Conservation (phyloP, 2,329 filamentous ascomycete genomes). For the Pleoardoris graminearum region DNA sequence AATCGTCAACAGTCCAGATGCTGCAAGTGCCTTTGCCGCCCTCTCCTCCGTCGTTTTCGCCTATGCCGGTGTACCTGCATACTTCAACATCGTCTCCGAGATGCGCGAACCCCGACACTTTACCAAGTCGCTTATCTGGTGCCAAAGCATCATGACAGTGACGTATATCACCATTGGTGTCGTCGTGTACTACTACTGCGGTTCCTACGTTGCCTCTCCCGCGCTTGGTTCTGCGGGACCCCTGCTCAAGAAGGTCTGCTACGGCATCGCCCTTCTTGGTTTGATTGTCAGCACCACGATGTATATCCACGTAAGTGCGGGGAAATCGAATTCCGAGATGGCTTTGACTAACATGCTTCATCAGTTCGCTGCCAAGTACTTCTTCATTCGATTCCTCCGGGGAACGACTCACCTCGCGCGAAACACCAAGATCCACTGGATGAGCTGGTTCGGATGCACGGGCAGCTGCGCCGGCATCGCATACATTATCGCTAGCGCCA, state of each 20-base stretch:
- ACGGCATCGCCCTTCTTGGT: slow-evolving; percentile 65
- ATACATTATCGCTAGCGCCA: slow-evolving; percentile 31
- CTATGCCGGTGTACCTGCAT: slow-evolving; percentile 63
- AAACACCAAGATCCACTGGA: slow-evolving; percentile 31
- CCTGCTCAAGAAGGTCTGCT: slow-evolving; percentile 65
- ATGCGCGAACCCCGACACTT: slow-evolving; percentile 64
- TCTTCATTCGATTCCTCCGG: slow-evolving; percentile 70
- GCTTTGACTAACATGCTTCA: slow-evolving; percentile 1
- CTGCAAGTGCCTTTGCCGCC: slow-evolving; percentile 25
- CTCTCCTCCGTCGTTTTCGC: slow-evolving; percentile 29
- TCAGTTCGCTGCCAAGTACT: slow-evolving; percentile 31
- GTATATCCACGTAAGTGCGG: slow-evolving; percentile 25
- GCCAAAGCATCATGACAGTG: slow-evolving; percentile 62
- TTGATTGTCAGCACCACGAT: slow-evolving; percentile 29
- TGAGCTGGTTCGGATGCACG: slow-evolving; percentile 30
- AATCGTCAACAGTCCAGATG: slow-evolving; percentile 19
- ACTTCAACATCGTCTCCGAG: slow-evolving; percentile 69
- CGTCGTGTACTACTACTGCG: slow-evolving; percentile 70
- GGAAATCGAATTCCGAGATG: not conserved
- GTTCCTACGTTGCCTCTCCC: slow-evolving; percentile 64
- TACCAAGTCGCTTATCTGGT: slow-evolving; percentile 59
- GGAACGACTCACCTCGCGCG: slow-evolving; percentile 64
- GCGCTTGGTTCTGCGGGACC: slow-evolving; percentile 65
- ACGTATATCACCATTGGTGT: slow-evolving; percentile 68
- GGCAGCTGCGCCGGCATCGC: slow-evolving; percentile 19